Evolutionary conservation across 495 filamentous ascomycete genomes (phyloP), one percentile per base, ranked within the genome.

Genomic region (Annulohypoxylon nitens): DNA sequence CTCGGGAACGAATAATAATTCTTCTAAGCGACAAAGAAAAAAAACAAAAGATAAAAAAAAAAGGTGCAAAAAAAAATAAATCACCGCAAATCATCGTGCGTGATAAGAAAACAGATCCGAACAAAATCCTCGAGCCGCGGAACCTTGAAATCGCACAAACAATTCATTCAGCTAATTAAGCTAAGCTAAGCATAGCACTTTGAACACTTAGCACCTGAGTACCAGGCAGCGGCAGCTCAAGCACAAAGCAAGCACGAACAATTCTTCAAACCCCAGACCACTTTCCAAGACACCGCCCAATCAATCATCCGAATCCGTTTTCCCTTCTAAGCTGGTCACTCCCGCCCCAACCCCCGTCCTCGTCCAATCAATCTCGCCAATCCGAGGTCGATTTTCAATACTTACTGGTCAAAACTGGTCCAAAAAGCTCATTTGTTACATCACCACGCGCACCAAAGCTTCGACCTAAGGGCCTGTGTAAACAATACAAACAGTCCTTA

Each of bases 341-440:
- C 61, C 66, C 71, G 60, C 36, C 65, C 70, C 54, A 65, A 58
- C 64, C 50, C 47, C 58, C 50, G 54, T 30, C 30, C 30, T 30
- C 30, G 30, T 54, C 75, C 77, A 77, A 78, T 78, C 77, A 78
- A 73, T 78, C 71, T 72, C 57, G 47, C 72, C 77, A 78, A 78
- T 78, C 77, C 75, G 50, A 64, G 57, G 23, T 67, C 61, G 54
- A 75, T 63, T 71, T 71, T 61, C 67, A 61, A 69, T 76, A 71
- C 65, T 30, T 61, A 72, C 59, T 74, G 69, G 65, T 50, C 63
- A 64, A 69, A 73, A 72, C 59, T 74, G 69, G 65, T 50, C 63
- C 67, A 69, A 73, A 72, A 73, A 78, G 76, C 71, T 70, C 64
- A 75, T 77, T 78, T 74, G 77, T 78, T 78, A 77, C 77, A 78